Evolutionary conservation across 768 basidiomycete genomes (phyloP).

Genomic region (Postia placenta): DNA sequence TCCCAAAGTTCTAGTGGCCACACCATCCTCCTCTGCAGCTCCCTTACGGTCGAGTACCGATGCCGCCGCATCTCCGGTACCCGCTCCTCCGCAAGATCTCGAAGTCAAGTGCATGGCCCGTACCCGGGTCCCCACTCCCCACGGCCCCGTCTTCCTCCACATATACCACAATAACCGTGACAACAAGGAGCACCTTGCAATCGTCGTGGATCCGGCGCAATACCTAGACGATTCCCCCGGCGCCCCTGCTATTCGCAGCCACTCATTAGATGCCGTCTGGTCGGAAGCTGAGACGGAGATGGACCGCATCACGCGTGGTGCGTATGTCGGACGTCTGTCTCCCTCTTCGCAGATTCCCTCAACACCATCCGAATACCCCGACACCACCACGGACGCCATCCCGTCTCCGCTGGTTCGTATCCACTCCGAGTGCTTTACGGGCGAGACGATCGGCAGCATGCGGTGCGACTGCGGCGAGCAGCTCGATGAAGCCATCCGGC

Average conservation of each 20-base stretch:
- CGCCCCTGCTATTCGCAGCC: slow-evolving; percentile 64
- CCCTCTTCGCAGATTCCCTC: slow-evolving; percentile 37
- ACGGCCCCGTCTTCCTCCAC: slow-evolving; percentile 89
- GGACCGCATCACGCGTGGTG: slow-evolving; percentile 90
- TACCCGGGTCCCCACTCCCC: slow-evolving; percentile 94
- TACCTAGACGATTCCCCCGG: slow-evolving; percentile 40
- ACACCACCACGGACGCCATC: slow-evolving; percentile 24
- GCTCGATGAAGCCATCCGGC: slow-evolving; percentile 92
- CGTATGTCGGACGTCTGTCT: slow-evolving; percentile 84
- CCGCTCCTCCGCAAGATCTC: slow-evolving; percentile 26
- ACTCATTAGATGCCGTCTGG: slow-evolving; percentile 81
- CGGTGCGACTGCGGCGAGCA: slow-evolving; percentile 99
- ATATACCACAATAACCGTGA: slow-evolving; percentile 93
- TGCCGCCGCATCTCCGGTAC: slow-evolving; percentile 8
- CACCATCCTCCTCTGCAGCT: slow-evolving; percentile 15
- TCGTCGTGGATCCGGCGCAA: slow-evolving; percentile 91
- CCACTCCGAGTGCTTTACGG: slow-evolving; percentile 98
- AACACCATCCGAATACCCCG: slow-evolving; percentile 16
- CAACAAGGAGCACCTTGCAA: slow-evolving; percentile 90
- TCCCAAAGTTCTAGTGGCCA: slow-evolving; percentile 6
- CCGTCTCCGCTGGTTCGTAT: slow-evolving; percentile 87
- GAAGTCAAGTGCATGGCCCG: slow-evolving; percentile 92
- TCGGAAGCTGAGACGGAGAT: slow-evolving; percentile 80
- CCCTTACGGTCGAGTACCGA: slow-evolving; percentile 13
- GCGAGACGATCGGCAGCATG: slow-evolving; percentile 97